phyloP scores from a whole-genome alignment of 768 basidiomycete species.

The Trametes villosa region DNA sequence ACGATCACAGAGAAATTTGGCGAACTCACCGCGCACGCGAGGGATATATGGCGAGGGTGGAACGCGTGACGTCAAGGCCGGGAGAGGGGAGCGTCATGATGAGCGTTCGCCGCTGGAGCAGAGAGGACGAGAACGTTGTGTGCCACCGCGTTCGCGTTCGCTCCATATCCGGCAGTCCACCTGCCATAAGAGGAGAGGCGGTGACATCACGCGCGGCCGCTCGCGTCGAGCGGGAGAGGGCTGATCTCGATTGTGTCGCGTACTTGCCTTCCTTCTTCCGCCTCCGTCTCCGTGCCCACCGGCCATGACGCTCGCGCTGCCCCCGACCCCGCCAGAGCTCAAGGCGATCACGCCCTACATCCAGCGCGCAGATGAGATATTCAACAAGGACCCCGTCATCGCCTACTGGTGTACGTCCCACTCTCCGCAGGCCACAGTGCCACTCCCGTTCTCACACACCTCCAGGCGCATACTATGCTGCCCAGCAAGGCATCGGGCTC shows the following conservation, averaged over 20 bases:
- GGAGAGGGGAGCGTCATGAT: constrained; percentile 10
- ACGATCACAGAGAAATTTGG: neutral
- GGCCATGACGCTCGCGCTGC: constrained; percentile 52
- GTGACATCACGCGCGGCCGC: constrained; percentile 19
- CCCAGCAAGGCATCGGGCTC: constrained; percentile 81
- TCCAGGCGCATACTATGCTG: constrained; percentile 88
- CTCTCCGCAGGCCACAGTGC: neutral
- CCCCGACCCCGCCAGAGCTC: constrained; percentile 62
- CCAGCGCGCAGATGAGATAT: constrained; percentile 89
- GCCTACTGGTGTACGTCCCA: constrained; percentile 89
- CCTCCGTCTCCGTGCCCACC: neutral
- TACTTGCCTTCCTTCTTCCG: constrained; percentile 1
- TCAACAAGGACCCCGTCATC: constrained; percentile 80
- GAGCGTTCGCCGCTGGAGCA: neutral
- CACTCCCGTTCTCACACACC: constrained; percentile 6
- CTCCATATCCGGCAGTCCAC: constrained; percentile 6
- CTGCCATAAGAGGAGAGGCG: constrained; percentile 7
- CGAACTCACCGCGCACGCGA: neutral
- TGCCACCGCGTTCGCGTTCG: neutral
- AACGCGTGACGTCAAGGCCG: constrained; percentile 14
- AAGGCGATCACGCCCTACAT: constrained; percentile 78
- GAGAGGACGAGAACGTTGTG: neutral
- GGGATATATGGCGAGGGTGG: neutral
- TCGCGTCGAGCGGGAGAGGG: neutral
- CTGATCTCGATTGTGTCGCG: constrained; percentile 17